Evolutionary conservation across 1,139 yeast genomes (phyloP).

Genomic region (Saccharomyces hybrid): DNA sequence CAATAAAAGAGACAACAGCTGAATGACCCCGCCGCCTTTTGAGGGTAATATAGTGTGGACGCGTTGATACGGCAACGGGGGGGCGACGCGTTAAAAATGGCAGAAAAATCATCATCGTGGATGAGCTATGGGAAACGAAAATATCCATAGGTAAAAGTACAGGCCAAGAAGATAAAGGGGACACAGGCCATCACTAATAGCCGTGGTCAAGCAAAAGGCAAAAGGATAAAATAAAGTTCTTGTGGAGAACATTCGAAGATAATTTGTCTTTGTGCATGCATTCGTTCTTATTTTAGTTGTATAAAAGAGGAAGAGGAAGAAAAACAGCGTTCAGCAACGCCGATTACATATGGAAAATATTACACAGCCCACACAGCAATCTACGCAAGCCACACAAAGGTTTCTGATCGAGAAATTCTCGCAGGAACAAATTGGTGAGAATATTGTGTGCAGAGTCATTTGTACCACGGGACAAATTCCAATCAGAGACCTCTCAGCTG

Average conservation of each 20-base stretch:
- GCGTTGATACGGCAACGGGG: conserved; percentile 1
- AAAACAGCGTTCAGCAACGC: neutral
- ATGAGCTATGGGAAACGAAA: neutral
- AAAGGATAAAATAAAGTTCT: neutral
- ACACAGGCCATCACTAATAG: neutral
- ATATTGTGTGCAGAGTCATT: conserved; percentile 47
- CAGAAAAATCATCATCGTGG: neutral
- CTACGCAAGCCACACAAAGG: conserved; percentile 50
- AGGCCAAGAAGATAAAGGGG: neutral
- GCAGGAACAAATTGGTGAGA: conserved; percentile 36
- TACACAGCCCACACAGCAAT: conserved; percentile 54
- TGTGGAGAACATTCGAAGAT: neutral
- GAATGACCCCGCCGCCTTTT: neutral
- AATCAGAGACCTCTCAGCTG: conserved; percentile 38
- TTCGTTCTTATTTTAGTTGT: neutral
- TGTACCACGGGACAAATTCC: conserved; percentile 61
- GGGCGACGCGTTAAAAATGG: conserved; percentile 3
- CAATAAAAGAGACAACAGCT: neutral
- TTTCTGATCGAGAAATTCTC: conserved; percentile 35
- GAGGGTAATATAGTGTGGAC: neutral
- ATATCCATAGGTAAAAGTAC: neutral
- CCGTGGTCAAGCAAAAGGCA: neutral
- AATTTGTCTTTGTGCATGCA: neutral
- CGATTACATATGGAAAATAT: conserved; percentile 16
- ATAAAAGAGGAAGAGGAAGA: neutral